These are phyloP conservation scores for Tulasnella sp. DNA, from an alignment of 768 basidiomycete species.

Conservation along the genomic window DNA sequence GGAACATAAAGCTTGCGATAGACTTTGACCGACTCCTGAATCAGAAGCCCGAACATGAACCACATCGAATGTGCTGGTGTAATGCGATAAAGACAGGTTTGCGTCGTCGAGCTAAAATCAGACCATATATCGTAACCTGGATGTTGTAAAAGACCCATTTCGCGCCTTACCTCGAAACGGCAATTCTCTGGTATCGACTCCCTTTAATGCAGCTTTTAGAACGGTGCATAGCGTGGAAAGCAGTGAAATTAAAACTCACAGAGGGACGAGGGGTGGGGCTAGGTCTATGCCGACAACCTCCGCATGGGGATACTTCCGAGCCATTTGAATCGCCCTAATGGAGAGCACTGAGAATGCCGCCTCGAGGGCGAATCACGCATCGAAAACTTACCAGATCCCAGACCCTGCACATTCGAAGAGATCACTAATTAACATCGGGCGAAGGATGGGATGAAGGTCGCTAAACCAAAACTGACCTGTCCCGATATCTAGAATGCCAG, in stretches of 20 bases:
- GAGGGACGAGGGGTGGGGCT: slow-evolving; percentile 12
- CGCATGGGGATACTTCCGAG: slow-evolving; percentile 20
- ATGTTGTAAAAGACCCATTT: too few species aligned
- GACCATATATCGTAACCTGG: neutral
- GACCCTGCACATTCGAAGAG: neutral
- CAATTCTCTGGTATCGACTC: slow-evolving; percentile 19
- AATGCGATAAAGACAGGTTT: slow-evolving; percentile 25
- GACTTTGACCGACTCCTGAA: slow-evolving; percentile 9
- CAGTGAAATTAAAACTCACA: slow-evolving; percentile 9
- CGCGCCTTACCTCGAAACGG: slow-evolving; percentile 19
- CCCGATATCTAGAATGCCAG: slow-evolving; percentile 24
- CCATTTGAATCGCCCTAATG: slow-evolving; percentile 25
- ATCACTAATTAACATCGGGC: neutral
- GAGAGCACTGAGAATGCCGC: neutral
- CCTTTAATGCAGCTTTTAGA: neutral
- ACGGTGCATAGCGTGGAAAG: neutral
- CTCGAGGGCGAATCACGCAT: neutral
- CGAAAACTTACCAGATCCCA: neutral
- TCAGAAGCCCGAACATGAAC: slow-evolving; percentile 25
- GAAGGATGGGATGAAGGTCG: too few species aligned
- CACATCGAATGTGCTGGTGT: slow-evolving; percentile 14
- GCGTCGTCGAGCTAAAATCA: slow-evolving; percentile 23
- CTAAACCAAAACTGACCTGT: slow-evolving; percentile 17
- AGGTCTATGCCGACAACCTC: slow-evolving; percentile 25
- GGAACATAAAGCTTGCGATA: neutral